Evolutionary conservation across 305 asterid species (phyloP), one percentile per base, ranked within the genome.

Genomic region (Fraxinus nigra): DNA sequence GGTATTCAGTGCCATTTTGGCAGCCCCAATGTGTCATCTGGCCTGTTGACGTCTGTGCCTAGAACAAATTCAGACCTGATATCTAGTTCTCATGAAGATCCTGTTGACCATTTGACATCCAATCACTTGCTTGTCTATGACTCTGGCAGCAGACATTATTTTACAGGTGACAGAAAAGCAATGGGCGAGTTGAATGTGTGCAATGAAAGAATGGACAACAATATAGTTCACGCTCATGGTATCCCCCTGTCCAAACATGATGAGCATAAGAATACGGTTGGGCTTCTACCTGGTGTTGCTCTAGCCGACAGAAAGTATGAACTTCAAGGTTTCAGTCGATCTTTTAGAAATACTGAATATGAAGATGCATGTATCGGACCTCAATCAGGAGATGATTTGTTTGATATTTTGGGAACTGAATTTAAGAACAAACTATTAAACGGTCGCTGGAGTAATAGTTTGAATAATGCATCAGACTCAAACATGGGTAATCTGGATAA

Each of bases 391-490:
- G 92, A 90, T 80, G 97, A 91, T 85, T 85, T 92, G 85, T 89
- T 88, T 81, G 97, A 92, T 79, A 79, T 91, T 78, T 79, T 91
- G 70, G 95, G 94, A 43, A 87, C 87, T 80, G 92, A 91, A 79
- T 91, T 87, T 65, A 88, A 85, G 78, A 83, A 76, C 81, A 85
- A 84, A 61, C 69, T 90, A 54, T 82, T 87, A 5, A 81, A 82
- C 69, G 77, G 84, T 32, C 73, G 77, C 81, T 86, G 90, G 88
- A 88, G 81, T 78, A 80, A 79, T 82, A 75, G 78, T 24, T 67
- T 75, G 77, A 77, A 77, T 48, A 80, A 85, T 33, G 85, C 77
- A 72, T 75, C 84, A 3, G 83, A 84, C 51, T 46, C 86, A 6
- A 78, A 67, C 76, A 24, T 80, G 35, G 83, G 72, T 75, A 81